Evolutionary conservation across 1,284 basidiomycete genomes (phyloP), one percentile per base, ranked within the genome.

Genomic region (Leccinum glutinopallens): DNA sequence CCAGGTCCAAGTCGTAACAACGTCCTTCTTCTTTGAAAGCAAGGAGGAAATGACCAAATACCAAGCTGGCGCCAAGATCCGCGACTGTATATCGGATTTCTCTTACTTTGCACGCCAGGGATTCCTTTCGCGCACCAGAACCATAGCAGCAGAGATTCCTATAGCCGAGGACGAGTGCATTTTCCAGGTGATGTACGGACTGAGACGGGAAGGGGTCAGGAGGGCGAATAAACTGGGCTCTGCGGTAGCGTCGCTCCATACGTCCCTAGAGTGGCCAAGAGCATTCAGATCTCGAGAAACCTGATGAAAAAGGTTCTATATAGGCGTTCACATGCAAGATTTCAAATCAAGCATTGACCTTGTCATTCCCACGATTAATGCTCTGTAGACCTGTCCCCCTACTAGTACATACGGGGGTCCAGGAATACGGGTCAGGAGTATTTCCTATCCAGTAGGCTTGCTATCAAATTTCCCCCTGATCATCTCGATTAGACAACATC

Each of bases 171-270:
- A 70, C 51, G 19, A 73, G 62, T 0, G 35, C 51, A 1, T 46
- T 49, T 59, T 70, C 71, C 7, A 70, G 41, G 19, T 72, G 62
- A 51, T 17, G 22, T 13, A 51, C 57, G 10, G 68, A 66, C 9
- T 70, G 71, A 2, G 57, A 66, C 10, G 29, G 62, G n/a, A 70
- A 73, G 4, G 71, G 69, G 0, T 71, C 71, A 0, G 71, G 70
- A 37, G 70, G 70, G 37, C 43, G 56, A 63, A 72, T 33, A 17
- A 70, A 71, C 2, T 58, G 5, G 39, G 66, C 57, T 5, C 32
- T 69, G 46, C 62, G 66, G 58, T 73, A 72, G 51, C 63, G 7
- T 63, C 35, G 13, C 60, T 58, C 71, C 71, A 70, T 19, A 73
- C 15, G n/a, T 58, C 56, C 46, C 62, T 64, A 32, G n/a, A 49